Evolutionary conservation across 768 basidiomycete genomes (phyloP), one percentile per base, ranked within the genome.

Genomic region (Suillus placidus): DNA sequence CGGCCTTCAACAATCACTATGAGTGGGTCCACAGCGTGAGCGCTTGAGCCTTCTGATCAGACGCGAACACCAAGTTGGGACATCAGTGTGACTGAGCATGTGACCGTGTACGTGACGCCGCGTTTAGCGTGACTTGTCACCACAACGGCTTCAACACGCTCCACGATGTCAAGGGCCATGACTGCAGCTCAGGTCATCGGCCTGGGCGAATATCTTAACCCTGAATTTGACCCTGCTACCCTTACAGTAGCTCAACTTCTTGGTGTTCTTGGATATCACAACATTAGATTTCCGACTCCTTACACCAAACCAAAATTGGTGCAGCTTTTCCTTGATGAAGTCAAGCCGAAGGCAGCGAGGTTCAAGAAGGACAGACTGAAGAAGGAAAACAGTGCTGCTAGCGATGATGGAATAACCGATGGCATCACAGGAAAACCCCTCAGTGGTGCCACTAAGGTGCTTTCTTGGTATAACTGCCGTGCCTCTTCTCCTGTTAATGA

Each of bases 221-320:
- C 87, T 12, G 87, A 90, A 72, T 95, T 94, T 63, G 88, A 95
- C 69, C 88, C 94, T 20, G 67, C 83, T 2, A 78, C 84, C 2
- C 84, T 95, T 62, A 95, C 93, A 1, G 86, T 94, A 34, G 84
- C 92, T n/a, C 92, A 94, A 72, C 81, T 95, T 6, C 83, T 92
- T 13, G 93, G 92, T 54, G 80, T 95, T 38, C 82, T 95, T 64
- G 85, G 87, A 49, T 90, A 87, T 72, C 93, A 95, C 77, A 88
- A 90, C 69, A 79, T 94, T 73, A 83, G 81, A 52, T 92, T 88
- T 76, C 90, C 92, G 9, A 83, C 87, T 8, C 89, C 89, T 2
- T 88, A 91, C 75, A 89, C 88, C 52, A 95, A 95, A 73, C 80
- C 88, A 4, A 92, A 88, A 72, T 84, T 95, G 23, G 84, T 94